phyloP scores from a whole-genome alignment of 2,329 filamentous ascomycete species.

The Fusarium clavum region DNA sequence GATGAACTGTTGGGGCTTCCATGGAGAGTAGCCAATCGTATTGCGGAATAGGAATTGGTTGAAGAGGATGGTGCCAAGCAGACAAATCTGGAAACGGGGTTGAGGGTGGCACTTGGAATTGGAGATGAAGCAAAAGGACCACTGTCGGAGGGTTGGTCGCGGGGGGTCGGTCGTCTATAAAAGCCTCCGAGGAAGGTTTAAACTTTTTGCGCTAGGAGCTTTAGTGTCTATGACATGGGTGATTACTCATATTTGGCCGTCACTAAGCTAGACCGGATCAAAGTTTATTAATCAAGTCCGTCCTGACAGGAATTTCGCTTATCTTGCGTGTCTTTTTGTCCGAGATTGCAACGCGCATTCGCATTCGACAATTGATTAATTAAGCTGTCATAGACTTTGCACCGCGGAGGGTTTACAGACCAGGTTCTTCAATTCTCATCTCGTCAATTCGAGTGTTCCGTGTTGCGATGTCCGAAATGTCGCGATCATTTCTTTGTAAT shows the following conservation, averaged over 20 bases:
- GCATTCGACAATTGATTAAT: background rate
- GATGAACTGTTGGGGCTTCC: background rate
- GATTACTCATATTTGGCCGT: background rate
- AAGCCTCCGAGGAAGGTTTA: background rate
- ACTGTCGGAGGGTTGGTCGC: background rate
- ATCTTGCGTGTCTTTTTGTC: background rate
- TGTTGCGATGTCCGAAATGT: background rate
- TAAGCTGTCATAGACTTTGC: background rate
- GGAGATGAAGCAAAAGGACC: background rate
- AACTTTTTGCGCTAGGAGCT: background rate
- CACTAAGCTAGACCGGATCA: background rate
- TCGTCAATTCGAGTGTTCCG: fast-evolving
- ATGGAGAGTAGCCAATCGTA: background rate
- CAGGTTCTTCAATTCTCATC: background rate
- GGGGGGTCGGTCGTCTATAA: background rate
- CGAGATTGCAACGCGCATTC: background rate
- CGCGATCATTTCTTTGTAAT: background rate
- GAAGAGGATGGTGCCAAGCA: background rate
- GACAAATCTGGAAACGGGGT: too few species aligned
- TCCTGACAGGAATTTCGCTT: background rate
- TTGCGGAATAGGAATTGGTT: background rate
- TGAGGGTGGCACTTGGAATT: too few species aligned
- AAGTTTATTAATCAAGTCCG: background rate
- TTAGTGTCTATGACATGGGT: background rate
- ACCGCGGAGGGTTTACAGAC: background rate